Conservation (phyloP, 1,284 basidiomycete genomes). For the Pulchroboletus neoregius region DNA sequence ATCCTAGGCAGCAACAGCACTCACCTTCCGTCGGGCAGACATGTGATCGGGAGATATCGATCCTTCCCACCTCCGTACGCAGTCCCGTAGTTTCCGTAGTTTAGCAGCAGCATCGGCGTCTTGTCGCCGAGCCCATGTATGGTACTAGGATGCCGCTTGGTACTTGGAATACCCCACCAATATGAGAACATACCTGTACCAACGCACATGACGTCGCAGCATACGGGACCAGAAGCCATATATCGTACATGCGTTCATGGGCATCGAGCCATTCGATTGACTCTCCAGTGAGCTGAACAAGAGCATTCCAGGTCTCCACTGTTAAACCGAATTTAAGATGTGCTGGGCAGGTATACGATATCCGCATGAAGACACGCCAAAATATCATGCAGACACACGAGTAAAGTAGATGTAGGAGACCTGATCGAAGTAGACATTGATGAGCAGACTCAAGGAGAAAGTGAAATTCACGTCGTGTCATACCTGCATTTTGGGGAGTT, state of each 20-base stretch:
- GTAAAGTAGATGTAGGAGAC: constrained; percentile 81
- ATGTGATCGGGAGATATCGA: constrained; percentile 81
- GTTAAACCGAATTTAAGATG: constrained; percentile 84
- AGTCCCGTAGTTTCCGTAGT: constrained; percentile 77
- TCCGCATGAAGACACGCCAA: constrained; percentile 93
- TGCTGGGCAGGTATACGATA: constrained; percentile 81
- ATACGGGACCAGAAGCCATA: constrained; percentile 84
- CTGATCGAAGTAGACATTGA: constrained; percentile 36
- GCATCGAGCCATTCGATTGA: constrained; percentile 87
- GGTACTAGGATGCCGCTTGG: constrained; percentile 56
- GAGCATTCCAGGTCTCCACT: constrained; percentile 71
- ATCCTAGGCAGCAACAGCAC: constrained; percentile 31
- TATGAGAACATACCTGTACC: constrained; percentile 66
- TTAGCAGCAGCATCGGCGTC: constrained; percentile 72
- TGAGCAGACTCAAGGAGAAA: constrained; percentile 4
- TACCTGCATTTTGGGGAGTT: constrained; percentile 60
- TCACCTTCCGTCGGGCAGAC: constrained; percentile 82
- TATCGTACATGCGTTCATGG: constrained; percentile 80
- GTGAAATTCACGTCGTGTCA: constrained; percentile 24
- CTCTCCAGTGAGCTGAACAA: constrained; percentile 71
- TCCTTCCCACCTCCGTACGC: constrained; percentile 79
- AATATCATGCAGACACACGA: constrained; percentile 88
- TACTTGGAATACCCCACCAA: constrained; percentile 3
- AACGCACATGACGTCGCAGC: constrained; percentile 87
- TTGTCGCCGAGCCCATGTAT: constrained; percentile 84